Percentiles rank a stretch among this genome's conserved stretches.
These are phyloP conservation scores for Circinella minor DNA, from an alignment of 371 early-diverging fungal genomes.

Conservation along the genomic window DNA sequence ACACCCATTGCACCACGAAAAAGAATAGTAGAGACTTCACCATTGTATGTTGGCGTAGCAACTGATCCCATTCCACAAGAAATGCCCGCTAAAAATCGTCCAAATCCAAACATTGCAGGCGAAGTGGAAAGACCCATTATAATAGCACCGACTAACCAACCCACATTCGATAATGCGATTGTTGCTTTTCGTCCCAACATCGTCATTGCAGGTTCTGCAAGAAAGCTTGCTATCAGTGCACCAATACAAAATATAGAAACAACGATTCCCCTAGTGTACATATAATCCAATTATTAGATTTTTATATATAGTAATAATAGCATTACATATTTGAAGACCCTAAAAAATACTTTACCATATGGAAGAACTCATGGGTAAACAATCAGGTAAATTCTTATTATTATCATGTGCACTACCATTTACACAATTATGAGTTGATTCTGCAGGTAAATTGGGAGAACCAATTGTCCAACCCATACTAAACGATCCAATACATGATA, in stretches of 20 bases:
- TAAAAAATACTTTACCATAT: conserved; percentile 9
- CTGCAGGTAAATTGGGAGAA: conserved; percentile 39
- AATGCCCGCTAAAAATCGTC: conserved; percentile 81
- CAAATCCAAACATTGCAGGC: conserved; percentile 68
- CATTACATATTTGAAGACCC: neutral
- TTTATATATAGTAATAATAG: neutral
- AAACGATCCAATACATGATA: conserved; percentile 33
- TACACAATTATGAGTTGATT: conserved; percentile 12
- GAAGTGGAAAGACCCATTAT: conserved; percentile 58
- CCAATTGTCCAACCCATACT: conserved; percentile 45
- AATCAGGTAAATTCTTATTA: conserved; percentile 16
- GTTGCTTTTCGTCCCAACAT: conserved; percentile 69
- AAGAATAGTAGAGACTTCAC: conserved; percentile 76
- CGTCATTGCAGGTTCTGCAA: conserved; percentile 61
- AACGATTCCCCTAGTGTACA: conserved; percentile 56
- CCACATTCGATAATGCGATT: conserved; percentile 63
- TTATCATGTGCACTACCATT: conserved; percentile 12
- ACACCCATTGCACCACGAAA: conserved; percentile 75
- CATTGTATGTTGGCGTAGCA: conserved; percentile 80
- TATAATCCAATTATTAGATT: no score
- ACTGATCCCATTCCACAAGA: conserved; percentile 82
- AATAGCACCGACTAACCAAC: conserved; percentile 68
- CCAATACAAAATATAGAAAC: conserved; percentile 74
- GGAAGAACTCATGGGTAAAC: conserved; percentile 18
- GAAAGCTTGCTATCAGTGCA: conserved; percentile 73